Conservation (phyloP, 176 grass and related monocot genomes). For the Elymus sibiricus region DNA sequence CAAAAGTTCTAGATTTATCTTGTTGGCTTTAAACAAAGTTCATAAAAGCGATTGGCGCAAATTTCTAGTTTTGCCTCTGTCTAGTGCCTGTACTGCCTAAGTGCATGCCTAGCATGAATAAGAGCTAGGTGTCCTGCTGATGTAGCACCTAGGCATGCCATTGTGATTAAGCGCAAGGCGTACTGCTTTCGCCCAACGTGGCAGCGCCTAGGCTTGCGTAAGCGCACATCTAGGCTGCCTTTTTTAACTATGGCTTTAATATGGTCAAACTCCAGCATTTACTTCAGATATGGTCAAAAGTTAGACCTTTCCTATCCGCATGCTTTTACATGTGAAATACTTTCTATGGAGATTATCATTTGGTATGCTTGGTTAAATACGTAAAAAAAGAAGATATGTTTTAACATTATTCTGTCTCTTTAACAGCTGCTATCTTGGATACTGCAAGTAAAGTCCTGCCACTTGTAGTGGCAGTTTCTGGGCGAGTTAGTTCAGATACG, state of each 20-base stretch:
- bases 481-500: slow-evolving; percentile 82
- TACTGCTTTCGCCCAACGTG: neutral
- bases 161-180: neutral
- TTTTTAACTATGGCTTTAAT: neutral
- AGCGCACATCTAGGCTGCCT: neutral
- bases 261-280: neutral
- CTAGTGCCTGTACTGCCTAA: neutral
- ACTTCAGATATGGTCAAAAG: neutral
- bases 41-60: neutral
- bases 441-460: slow-evolving; percentile 82
- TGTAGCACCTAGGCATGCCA: neutral
- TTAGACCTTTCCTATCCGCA: neutral
- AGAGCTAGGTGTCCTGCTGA: neutral
- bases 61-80: neutral
- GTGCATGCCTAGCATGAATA: neutral
- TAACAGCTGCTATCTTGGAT: slow-evolving; percentile 71
- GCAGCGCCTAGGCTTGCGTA: neutral
- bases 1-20: neutral
- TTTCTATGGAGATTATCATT: neutral
- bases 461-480: slow-evolving; percentile 74
- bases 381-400: neutral
- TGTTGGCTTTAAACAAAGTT: neutral
- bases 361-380: neutral
- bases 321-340: slow-evolving; percentile 20
- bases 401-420: slow-evolving; percentile 1